Evolutionary conservation across 352 stramenopile genomes (phyloP).

Genomic region (Plasmopara halstedii): DNA sequence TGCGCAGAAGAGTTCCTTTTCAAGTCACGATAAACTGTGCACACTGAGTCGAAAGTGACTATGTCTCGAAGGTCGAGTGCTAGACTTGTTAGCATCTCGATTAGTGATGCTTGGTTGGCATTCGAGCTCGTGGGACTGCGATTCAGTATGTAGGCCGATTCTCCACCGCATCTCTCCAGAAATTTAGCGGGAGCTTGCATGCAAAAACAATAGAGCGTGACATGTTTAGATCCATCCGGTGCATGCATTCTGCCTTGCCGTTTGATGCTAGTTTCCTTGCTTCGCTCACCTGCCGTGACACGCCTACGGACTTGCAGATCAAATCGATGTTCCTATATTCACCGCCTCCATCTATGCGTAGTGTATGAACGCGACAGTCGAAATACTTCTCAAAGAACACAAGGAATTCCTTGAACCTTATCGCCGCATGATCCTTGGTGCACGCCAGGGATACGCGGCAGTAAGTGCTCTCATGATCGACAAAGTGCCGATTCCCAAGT

Average conservation of each 20-base stretch:
- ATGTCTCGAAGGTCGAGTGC: slow-evolving; percentile 2
- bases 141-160: slow-evolving; percentile 24
- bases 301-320: slow-evolving; percentile 17
- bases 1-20: neutral
- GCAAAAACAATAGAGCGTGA: slow-evolving; percentile 22
- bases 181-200: slow-evolving; percentile 9
- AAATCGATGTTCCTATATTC: slow-evolving; percentile 22
- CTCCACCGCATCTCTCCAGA: slow-evolving; percentile 19
- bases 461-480: slow-evolving; percentile 18
- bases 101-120: neutral
- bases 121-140: slow-evolving; percentile 17
- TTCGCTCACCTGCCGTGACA: slow-evolving; percentile 18
- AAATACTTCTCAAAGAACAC: slow-evolving; percentile 10
- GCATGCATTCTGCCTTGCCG: slow-evolving; percentile 25
- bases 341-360: slow-evolving; percentile 13
- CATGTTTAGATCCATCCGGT: slow-evolving; percentile 29
- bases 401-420: slow-evolving; percentile 5
- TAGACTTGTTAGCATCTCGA: slow-evolving; percentile 5
- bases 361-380: slow-evolving; percentile 1
- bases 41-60: neutral
- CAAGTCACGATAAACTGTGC: neutral
- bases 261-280: slow-evolving; percentile 18
- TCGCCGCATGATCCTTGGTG: slow-evolving; percentile 7
- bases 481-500: slow-evolving; percentile 4
- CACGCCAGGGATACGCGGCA: slow-evolving; percentile 6